Percentiles rank a stretch among this genome's conserved stretches.
These are phyloP conservation scores for Thelonectria rubi DNA, from an alignment of 2,329 filamentous ascomycete genomes.

Conservation along the genomic window DNA sequence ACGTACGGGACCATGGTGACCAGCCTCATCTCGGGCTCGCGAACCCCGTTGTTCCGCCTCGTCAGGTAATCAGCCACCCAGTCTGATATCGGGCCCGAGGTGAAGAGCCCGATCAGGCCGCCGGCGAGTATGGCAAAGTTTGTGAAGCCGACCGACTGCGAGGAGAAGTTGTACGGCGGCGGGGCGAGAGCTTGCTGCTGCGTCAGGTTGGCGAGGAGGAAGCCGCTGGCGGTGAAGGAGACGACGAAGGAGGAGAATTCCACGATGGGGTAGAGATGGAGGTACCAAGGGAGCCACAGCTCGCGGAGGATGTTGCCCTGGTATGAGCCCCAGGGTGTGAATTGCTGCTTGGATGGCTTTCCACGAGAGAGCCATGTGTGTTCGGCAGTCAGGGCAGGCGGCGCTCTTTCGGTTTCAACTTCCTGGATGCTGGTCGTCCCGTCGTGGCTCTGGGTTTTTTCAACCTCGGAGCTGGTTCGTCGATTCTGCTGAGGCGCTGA, in stretches of 20 bases:
- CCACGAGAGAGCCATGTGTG: constrained; percentile 18
- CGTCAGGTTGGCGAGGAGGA: constrained; percentile 24
- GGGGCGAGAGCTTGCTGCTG: constrained; percentile 21
- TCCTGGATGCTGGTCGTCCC: constrained; percentile 13
- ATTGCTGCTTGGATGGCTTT: constrained; percentile 21
- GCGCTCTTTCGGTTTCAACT: neutral
- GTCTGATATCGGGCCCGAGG: constrained; percentile 18
- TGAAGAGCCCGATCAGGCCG: constrained; percentile 21
- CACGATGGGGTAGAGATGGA: constrained; percentile 19
- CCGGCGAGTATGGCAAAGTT: constrained; percentile 20
- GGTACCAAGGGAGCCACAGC: constrained; percentile 22
- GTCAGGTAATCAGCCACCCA: constrained; percentile 21
- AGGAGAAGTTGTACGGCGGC: constrained; percentile 15
- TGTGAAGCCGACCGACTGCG: constrained; percentile 21
- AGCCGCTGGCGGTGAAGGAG: constrained; percentile 16
- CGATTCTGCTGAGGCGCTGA: neutral
- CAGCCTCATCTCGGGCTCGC: constrained; percentile 22
- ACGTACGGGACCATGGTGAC: constrained; percentile 22
- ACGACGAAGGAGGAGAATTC: constrained; percentile 22
- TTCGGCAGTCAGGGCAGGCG: neutral
- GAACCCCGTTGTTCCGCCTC: constrained; percentile 22
- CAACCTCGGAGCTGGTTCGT: neutral
- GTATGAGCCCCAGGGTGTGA: constrained; percentile 12
- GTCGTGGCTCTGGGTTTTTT: constrained; percentile 18
- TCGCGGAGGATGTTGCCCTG: constrained; percentile 20